phyloP scores from a whole-genome alignment of 768 basidiomycete species.

The Mycena chlorophos region DNA sequence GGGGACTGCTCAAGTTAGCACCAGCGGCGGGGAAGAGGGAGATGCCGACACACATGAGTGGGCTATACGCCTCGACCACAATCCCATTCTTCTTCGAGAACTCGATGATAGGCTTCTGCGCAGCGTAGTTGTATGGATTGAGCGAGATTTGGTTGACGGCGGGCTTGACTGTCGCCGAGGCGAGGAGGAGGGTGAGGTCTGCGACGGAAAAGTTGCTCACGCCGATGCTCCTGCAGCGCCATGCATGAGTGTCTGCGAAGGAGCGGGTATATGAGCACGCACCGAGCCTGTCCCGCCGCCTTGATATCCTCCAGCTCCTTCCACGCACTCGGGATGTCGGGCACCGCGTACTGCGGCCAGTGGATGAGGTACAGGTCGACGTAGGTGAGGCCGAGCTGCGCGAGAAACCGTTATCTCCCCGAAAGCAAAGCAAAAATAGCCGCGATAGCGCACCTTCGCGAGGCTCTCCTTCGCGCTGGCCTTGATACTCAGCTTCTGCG shows the following conservation, averaged over 20 bases:
- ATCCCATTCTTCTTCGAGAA: slow-evolving; percentile 60
- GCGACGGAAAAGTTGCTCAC: slow-evolving; percentile 66
- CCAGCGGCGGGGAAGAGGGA: slow-evolving; percentile 1
- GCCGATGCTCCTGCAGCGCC: slow-evolving; percentile 59
- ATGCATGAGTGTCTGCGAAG: neutral
- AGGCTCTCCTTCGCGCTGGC: slow-evolving; percentile 59
- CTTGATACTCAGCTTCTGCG: slow-evolving; percentile 48
- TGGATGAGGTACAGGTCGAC: slow-evolving; percentile 77
- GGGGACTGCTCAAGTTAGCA: slow-evolving; percentile 43
- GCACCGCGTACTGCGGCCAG: slow-evolving; percentile 49
- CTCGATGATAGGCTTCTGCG: slow-evolving; percentile 56
- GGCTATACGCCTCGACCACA: slow-evolving; percentile 70
- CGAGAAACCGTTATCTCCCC: neutral
- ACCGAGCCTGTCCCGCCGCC: slow-evolving; percentile 60
- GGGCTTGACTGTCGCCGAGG: slow-evolving; percentile 62
- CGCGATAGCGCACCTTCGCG: slow-evolving; percentile 43
- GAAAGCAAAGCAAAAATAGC: neutral
- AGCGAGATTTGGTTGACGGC: slow-evolving; percentile 73
- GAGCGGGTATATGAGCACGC: slow-evolving; percentile 10
- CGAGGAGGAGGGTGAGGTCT: slow-evolving; percentile 55
- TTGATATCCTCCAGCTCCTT: slow-evolving; percentile 60
- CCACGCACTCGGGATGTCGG: slow-evolving; percentile 66
- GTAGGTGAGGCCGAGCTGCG: slow-evolving; percentile 60
- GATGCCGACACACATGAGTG: slow-evolving; percentile 50
- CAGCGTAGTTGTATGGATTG: slow-evolving; percentile 67